Base-by-base conservation (phyloP, 805 yeast genomes). In the Schwanniomyces yamadae region DNA sequence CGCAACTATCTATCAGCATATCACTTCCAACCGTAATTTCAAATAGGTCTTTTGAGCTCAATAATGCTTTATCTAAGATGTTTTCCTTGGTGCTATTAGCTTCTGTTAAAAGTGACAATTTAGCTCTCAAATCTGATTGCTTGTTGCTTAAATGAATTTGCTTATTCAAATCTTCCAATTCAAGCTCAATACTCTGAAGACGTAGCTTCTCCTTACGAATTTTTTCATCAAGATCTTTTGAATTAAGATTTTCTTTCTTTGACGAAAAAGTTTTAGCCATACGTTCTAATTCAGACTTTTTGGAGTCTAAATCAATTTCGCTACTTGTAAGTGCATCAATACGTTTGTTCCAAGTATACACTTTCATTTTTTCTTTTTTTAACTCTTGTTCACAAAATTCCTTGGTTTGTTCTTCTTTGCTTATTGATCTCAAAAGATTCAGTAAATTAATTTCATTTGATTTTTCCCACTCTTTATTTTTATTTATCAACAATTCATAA, bases 61-160 rank as follows among this genome's bases (percentile, higher is more conserved):
- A 50, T 1, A 58, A 31, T 5, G 70, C 41, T 11, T 61, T 57
- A 0, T 50, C 36, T 5, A 66, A 33, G 1, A 63, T 59, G 4
- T 44, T 45, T 10, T 49, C 45, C 30, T 63, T 68, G 24, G 59
- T 50, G 1, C 39, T 49, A 2, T 54, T 45, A 8, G 74, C 68
- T 21, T 74, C 78, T 14, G 54, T 50, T 21, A 75, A 44, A 12
- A 80, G 49, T 0, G 71, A 63, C 3, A 78, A 49, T 42, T 75
- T 78, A 0, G 87, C 82, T 41, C 75, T 64, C 2, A 70, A 48
- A 32, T 80, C 89, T 1, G 84, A 66, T 49, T 77, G 82, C 46
- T 73, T 71, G 46, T 76, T 81, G 3, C 75, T 69, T 11, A 63
- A 58, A 4, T 75, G 51, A 10, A 85, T 63, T 14, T 76, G 71